Percentiles rank a stretch among this genome's conserved stretches.
These are phyloP conservation scores for Striga asiatica DNA, from an alignment of 257 asterid genomes.

Conservation along the genomic window DNA sequence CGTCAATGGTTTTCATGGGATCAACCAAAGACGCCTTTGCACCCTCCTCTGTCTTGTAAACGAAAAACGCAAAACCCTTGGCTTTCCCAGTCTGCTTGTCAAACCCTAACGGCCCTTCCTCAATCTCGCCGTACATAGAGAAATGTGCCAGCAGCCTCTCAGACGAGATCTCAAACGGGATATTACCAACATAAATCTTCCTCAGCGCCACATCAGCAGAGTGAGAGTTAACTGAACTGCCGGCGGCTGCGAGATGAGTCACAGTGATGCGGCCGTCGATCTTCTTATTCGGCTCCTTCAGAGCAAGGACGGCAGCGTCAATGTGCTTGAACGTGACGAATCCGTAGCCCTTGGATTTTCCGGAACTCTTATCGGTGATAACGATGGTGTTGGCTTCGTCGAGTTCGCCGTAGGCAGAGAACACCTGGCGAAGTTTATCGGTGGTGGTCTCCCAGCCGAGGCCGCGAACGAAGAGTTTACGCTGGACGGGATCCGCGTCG, in stretches of 20 bases:
- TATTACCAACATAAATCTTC: constrained; percentile 92
- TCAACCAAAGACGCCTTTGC: constrained; percentile 70
- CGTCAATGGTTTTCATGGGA: constrained; percentile 68
- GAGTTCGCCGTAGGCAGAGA: constrained; percentile 65
- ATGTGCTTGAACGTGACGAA: constrained; percentile 82
- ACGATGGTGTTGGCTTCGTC: constrained; percentile 84
- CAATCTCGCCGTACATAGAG: constrained; percentile 78
- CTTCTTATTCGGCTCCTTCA: constrained; percentile 78
- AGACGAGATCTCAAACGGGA: constrained; percentile 78
- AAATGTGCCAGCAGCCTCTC: constrained; percentile 70
- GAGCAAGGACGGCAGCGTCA: constrained; percentile 67
- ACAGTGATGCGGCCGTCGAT: constrained; percentile 95
- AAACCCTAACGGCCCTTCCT: constrained; percentile 95
- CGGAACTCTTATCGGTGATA: constrained; percentile 66
- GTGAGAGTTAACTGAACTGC: constrained; percentile 49
- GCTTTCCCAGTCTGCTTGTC: constrained; percentile 96
- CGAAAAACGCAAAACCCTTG: constrained; percentile 89
- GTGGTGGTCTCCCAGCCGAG: constrained; percentile 97
- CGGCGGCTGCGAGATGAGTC: constrained; percentile 79
- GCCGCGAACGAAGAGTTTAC: constrained; percentile 91
- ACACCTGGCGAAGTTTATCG: constrained; percentile 63
- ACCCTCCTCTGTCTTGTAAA: constrained; percentile 87
- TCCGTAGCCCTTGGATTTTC: constrained; percentile 82
- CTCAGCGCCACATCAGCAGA: constrained; percentile 59
- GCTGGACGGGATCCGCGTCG: constrained; percentile 66